Base-by-base conservation (phyloP, 2,329 filamentous ascomycete species). In the Pestalotiopsis sp. region DNA sequence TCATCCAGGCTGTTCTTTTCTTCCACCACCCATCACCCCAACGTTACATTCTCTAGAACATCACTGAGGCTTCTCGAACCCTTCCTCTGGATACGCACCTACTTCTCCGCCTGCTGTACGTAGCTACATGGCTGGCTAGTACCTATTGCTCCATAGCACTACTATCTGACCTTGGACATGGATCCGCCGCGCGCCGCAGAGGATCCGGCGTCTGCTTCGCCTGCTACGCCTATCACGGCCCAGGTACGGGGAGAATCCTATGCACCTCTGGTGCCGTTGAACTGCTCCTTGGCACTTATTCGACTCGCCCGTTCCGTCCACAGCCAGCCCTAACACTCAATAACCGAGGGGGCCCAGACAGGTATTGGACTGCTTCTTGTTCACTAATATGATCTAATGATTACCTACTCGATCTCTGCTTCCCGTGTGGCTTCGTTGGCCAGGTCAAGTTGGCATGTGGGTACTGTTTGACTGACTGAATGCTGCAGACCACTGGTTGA, bases 61-160 rank as follows among this genome's bases (percentile, higher is more conserved):
- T 31, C 64, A 66, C 52, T 66, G 64, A 61, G 64, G 64, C 64
- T 66, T 66, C 64, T 66, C 14, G 64, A 66, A 66, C 31, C 25
- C 41, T 66, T 60, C 64, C 31, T 9, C 27, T 59, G 12, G 57
- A n/a, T 52, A 52, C 17, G 7, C 6, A n/a, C 14, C 41, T 52
- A n/a, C 6, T 20, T 9, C 45, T 23, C 20, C 7, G 17, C 45
- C 45, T 52, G 45, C n/a, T 36, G 31, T 23, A 52, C 45, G 45
- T 52, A 52, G 31, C 31, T 36, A 36, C 31, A 36, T 36, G 7
- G 31, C 31, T 36, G 31, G 31, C 31, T 36, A 9, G 31, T 36
- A 36, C 31, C 7, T 36, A 36, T 36, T 36, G 31, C 31, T 36
- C 31, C 31, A 9, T 36, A 9, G 31, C 31, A 36, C 31, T 36